Evolutionary conservation across 2,329 filamentous ascomycete species (phyloP).

Genomic region (Epichloe bromicola): DNA sequence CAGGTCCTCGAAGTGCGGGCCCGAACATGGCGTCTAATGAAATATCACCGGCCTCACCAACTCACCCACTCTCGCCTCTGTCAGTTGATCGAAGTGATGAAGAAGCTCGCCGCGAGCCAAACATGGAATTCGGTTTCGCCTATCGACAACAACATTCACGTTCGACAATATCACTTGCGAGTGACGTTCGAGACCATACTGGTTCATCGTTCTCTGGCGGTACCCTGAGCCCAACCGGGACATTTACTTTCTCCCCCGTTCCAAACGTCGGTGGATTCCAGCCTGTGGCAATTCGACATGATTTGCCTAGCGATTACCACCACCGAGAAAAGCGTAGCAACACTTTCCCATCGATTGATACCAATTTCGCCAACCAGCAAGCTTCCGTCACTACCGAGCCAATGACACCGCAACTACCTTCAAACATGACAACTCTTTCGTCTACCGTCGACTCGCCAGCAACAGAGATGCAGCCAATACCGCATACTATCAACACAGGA

Average conservation of each 20-base stretch:
- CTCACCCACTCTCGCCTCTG: slow-evolving; percentile 51
- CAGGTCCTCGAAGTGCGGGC: slow-evolving; percentile 9
- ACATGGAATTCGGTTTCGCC: slow-evolving; percentile 19
- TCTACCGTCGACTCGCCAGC: slow-evolving; percentile 40
- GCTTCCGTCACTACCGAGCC: slow-evolving; percentile 21
- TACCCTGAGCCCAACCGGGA: slow-evolving; percentile 60
- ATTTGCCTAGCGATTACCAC: slow-evolving; percentile 42
- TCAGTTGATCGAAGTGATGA: slow-evolving; percentile 60
- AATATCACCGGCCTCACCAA: slow-evolving; percentile 62
- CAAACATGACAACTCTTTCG: slow-evolving; percentile 34
- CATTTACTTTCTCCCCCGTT: slow-evolving; percentile 70
- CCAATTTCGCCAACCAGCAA: slow-evolving; percentile 40
- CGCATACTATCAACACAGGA: slow-evolving; percentile 31
- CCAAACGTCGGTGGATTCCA: slow-evolving; percentile 53
- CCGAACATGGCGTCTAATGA: slow-evolving; percentile 34
- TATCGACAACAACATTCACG: slow-evolving; percentile 22
- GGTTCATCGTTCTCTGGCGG: slow-evolving; percentile 57
- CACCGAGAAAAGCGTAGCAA: slow-evolving; percentile 64
- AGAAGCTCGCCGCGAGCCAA: slow-evolving; percentile 39
- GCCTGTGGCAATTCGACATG: slow-evolving; percentile 20
- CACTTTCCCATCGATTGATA: slow-evolving; percentile 64
- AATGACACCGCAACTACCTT: slow-evolving; percentile 36
- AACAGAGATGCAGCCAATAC: slow-evolving; percentile 29
- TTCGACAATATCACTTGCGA: slow-evolving; percentile 20
- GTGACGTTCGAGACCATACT: slow-evolving; percentile 16